phyloP scores from a whole-genome alignment of 148 eudicot species.

The Cornus florida region DNA sequence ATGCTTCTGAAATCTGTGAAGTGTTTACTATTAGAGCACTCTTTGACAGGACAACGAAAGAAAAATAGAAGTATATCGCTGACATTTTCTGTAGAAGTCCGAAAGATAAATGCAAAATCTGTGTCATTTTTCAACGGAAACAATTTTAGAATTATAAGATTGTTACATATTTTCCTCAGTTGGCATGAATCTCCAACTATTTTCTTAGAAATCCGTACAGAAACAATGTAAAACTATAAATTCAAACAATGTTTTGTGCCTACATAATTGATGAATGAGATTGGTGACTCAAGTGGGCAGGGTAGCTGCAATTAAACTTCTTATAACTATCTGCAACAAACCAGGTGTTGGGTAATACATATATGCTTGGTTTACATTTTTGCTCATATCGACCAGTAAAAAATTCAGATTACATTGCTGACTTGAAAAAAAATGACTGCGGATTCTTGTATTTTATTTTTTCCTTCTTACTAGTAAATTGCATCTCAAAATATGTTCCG shows the following conservation, averaged over 20 bases:
- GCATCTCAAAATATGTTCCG: no score
- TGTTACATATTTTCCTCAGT: neutral
- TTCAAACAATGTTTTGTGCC: neutral
- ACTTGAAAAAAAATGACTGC: neutral
- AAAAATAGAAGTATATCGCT: no score
- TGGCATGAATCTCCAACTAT: neutral
- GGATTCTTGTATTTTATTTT: no score
- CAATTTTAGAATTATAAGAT: neutral
- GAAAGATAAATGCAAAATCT: neutral
- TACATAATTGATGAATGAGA: neutral
- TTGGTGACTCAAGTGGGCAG: slow-evolving; percentile 23
- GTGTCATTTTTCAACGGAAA: neutral
- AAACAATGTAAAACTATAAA: neutral
- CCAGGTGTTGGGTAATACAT: slow-evolving; percentile 46
- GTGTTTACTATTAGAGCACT: neutral
- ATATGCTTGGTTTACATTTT: neutral
- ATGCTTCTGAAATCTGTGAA: neutral
- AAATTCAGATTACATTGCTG: neutral
- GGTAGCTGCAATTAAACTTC: slow-evolving; percentile 39
- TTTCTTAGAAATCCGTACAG: neutral
- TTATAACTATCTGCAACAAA: slow-evolving; percentile 36
- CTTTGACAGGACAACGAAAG: no score
- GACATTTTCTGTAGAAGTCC: neutral
- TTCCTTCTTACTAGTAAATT: no score
- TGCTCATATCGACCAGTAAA: neutral